Evolutionary conservation across 2,329 filamentous ascomycete genomes (phyloP), one percentile per base, ranked within the genome.

Genomic region (Pezizomycotina sp.): DNA sequence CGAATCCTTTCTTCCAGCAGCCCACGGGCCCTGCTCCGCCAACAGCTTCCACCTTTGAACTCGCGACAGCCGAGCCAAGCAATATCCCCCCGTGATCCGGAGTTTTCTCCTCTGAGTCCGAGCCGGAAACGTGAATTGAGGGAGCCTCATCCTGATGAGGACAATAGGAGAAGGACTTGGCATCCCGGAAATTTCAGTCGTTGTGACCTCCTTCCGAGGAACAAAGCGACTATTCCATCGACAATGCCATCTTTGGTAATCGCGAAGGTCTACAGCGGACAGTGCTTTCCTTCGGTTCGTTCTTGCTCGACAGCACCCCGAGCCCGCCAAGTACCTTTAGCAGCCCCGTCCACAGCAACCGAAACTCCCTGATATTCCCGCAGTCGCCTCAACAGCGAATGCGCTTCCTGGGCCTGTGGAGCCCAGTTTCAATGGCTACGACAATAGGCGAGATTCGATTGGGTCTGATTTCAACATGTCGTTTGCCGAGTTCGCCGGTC

Each of bases 81-180:
- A n/a, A n/a, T n/a, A n/a, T n/a, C n/a, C n/a, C n/a, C n/a, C n/a
- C n/a, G n/a, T n/a, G n/a, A n/a, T n/a, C n/a, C n/a, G n/a, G n/a
- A n/a, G n/a, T n/a, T n/a, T n/a, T n/a, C n/a, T n/a, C n/a, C n/a
- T n/a, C 41, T 37, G 10, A 44, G 36, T 18, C 41, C 41, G 16
- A 44, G 41, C 36, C 41, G 41, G 36, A 44, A 44, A 28, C 41
- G 41, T 33, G 39, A 33, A 34, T 32, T 36, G 30, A 44, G 36
- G 33, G 41, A 44, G 28, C 41, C n/a, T n/a, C n/a, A n/a, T n/a
- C n/a, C 41, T 16, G 41, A 44, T 33, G 41, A 44, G 25, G 49
- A 51, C 36, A 48, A 51, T 20, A 45, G 49, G 27, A 47, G 49
- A 39, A 45, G 45, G 37, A 51, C 49, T 27, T 51, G 49, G 49